phyloP scores from a whole-genome alignment of 1,284 basidiomycete genomes.

The Trametes polyzona region DNA sequence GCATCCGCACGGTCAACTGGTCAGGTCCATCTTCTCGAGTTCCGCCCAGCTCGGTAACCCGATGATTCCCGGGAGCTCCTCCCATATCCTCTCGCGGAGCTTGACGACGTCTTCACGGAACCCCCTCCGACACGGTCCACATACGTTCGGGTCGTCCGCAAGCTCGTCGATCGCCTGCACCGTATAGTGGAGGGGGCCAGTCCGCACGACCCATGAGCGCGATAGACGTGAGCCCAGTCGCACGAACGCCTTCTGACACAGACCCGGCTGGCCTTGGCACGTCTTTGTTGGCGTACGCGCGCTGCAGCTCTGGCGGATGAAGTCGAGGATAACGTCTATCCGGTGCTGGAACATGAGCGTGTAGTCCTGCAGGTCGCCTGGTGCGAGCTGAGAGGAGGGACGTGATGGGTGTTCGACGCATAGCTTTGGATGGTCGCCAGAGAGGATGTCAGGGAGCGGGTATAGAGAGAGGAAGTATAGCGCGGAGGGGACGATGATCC shows the following conservation, averaged over 20 bases:
- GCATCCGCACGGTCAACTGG: slow-evolving; percentile 7
- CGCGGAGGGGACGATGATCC: slow-evolving; percentile 53
- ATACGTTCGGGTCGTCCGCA: slow-evolving; percentile 42
- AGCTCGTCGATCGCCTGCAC: slow-evolving; percentile 50
- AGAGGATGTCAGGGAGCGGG: slow-evolving; percentile 51
- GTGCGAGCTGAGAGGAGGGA: slow-evolving; percentile 48
- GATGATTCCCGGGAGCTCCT: slow-evolving; percentile 48
- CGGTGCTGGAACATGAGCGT: slow-evolving; percentile 64
- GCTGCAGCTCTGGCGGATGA: slow-evolving; percentile 50
- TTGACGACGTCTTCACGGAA: slow-evolving; percentile 47
- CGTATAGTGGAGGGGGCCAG: slow-evolving; percentile 59
- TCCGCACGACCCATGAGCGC: slow-evolving; percentile 55
- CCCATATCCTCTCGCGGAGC: slow-evolving; percentile 50
- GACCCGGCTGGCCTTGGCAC: slow-evolving; percentile 28
- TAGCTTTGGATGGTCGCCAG: slow-evolving; percentile 59
- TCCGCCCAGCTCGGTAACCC: slow-evolving; percentile 52
- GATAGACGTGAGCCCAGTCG: slow-evolving; percentile 47
- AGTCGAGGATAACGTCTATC: slow-evolving; percentile 52
- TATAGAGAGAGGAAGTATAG: slow-evolving; percentile 66
- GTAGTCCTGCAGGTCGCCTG: slow-evolving; percentile 51
- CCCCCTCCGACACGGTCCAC: slow-evolving; percentile 45
- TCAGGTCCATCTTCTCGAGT: slow-evolving; percentile 39
- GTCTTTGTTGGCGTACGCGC: slow-evolving; percentile 32
- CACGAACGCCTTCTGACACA: slow-evolving; percentile 49
- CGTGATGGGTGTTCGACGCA: slow-evolving; percentile 51